Evolutionary conservation across 2,329 filamentous ascomycete species (phyloP).

Genomic region (Fusarium pininemorale): DNA sequence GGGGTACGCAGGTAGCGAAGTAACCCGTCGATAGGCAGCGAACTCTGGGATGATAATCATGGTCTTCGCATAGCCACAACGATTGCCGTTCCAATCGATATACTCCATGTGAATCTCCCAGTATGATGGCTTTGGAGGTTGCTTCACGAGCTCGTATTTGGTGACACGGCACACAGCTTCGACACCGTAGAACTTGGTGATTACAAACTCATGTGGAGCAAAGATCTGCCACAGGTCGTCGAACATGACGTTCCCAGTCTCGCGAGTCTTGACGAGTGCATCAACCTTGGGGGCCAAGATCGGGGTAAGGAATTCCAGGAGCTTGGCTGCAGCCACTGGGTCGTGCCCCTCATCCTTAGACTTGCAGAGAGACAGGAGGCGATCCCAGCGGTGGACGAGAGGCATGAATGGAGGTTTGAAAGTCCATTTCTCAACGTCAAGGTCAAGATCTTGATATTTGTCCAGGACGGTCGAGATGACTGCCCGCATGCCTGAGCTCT

Average conservation of each 20-base stretch:
- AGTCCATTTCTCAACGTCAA: constrained; percentile 10
- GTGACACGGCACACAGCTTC: constrained; percentile 50
- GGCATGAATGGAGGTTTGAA: constrained; percentile 14
- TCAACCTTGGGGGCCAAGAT: constrained; percentile 42
- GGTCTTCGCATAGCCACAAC: constrained; percentile 42
- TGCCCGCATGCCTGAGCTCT: constrained; percentile 1
- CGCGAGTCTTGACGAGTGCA: constrained; percentile 37
- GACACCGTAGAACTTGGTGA: constrained; percentile 46
- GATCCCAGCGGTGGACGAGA: constrained; percentile 20
- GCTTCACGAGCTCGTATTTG: constrained; percentile 34
- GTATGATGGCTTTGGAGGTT: neutral
- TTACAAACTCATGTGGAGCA: constrained; percentile 45
- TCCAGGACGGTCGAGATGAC: neutral
- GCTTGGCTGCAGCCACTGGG: neutral
- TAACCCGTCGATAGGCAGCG: constrained; percentile 40
- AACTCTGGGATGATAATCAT: constrained; percentile 41
- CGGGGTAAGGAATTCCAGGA: constrained; percentile 46
- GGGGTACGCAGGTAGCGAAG: constrained; percentile 43
- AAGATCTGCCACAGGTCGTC: constrained; percentile 50
- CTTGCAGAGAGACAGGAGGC: neutral
- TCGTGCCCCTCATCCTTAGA: neutral
- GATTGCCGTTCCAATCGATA: constrained; percentile 49
- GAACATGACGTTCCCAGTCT: constrained; percentile 46
- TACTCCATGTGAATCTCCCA: constrained; percentile 47
- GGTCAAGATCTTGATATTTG: constrained; percentile 17